Evolutionary conservation across 2,329 filamentous ascomycete species (phyloP).

Genomic region (Aureobasidium sp.): DNA sequence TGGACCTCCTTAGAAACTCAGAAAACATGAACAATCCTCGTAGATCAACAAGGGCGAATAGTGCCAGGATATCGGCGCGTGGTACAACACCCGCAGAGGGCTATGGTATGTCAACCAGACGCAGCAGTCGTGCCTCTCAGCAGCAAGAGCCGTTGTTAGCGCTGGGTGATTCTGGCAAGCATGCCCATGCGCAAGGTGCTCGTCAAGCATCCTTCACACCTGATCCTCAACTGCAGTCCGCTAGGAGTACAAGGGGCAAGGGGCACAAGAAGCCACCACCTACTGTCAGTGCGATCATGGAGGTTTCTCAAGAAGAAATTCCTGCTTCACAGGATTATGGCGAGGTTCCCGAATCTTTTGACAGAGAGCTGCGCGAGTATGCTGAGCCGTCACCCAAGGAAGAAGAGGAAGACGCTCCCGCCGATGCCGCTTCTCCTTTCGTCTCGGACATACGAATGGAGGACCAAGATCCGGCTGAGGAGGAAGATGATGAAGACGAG

Average conservation of each 20-base stretch:
- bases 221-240: slow-evolving; percentile 30
- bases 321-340: slow-evolving; percentile 28
- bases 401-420: not conserved
- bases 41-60: slow-evolving; percentile 5
- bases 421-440: slow-evolving; percentile 3
- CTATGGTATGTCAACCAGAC: slow-evolving; percentile 32
- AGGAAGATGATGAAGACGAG: slow-evolving; percentile 35
- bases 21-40: slow-evolving; percentile 7
- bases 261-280: slow-evolving; percentile 39
- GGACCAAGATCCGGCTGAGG: slow-evolving; percentile 25
- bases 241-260: slow-evolving; percentile 39
- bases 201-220: slow-evolving; percentile 44
- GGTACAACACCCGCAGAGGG: slow-evolving; percentile 21
- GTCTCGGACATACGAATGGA: slow-evolving; percentile 7
- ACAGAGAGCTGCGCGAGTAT: not conserved
- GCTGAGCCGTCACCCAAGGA: slow-evolving; percentile 1
- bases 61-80: not conserved
- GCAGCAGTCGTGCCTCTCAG: slow-evolving; percentile 52
- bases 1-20: not conserved
- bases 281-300: slow-evolving; percentile 40
- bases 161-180: slow-evolving; percentile 52
- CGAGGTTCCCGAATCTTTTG: slow-evolving; percentile 17
- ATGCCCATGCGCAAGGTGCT: slow-evolving; percentile 45
- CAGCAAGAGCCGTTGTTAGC: slow-evolving; percentile 48
- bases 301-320: slow-evolving; percentile 44